phyloP scores from a whole-genome alignment of 2,329 filamentous ascomycete genomes.

The Verticillium isaacii region DNA sequence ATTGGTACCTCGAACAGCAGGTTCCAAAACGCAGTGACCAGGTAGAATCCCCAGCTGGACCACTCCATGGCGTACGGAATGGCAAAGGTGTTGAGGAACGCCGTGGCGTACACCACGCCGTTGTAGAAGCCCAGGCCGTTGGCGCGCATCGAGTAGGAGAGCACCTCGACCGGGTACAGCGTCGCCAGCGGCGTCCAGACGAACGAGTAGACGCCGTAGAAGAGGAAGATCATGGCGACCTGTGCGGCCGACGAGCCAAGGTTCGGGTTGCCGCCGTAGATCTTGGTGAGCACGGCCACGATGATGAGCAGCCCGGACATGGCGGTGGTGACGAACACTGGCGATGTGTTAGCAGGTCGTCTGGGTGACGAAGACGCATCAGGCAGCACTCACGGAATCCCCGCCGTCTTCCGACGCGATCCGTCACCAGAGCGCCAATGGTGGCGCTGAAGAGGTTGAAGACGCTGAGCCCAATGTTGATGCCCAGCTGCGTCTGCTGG shows the following conservation, averaged over 20 bases:
- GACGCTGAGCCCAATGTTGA: constrained; percentile 36
- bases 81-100: background rate
- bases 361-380: background rate
- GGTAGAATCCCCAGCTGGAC: background rate
- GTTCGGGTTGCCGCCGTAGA: constrained; percentile 15
- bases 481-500: constrained; percentile 18
- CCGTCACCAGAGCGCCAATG: constrained; percentile 33
- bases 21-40: background rate
- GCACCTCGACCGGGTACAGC: constrained; percentile 17
- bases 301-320: constrained; percentile 17
- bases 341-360: background rate
- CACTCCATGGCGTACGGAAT: background rate
- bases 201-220: constrained; percentile 26
- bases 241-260: constrained; percentile 9
- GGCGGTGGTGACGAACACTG: background rate
- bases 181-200: constrained; percentile 43
- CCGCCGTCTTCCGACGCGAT: constrained; percentile 30
- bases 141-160: constrained; percentile 13
- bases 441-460: constrained; percentile 35
- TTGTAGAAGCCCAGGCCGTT: constrained; percentile 9
- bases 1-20: background rate
- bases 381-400: background rate
- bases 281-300: constrained; percentile 26
- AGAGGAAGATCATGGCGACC: constrained; percentile 12
- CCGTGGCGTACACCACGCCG: background rate